Evolutionary conservation across 2,329 filamentous ascomycete genomes (phyloP).

Genomic region (Diatrype stigma): DNA sequence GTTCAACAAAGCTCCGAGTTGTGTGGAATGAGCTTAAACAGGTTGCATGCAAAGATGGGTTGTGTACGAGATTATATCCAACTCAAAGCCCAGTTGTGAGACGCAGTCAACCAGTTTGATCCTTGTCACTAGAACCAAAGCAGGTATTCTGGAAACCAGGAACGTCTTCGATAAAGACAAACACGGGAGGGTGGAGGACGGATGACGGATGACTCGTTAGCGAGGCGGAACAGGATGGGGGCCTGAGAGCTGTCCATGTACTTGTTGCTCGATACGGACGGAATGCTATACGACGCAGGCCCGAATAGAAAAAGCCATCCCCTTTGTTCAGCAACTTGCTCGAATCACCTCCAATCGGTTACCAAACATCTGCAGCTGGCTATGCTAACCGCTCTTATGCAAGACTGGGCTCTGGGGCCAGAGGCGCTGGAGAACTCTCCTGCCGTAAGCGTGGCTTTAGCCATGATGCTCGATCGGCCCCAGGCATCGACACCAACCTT

Average conservation of each 20-base stretch:
- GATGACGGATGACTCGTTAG: neutral
- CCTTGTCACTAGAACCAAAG: too few relatives aligned
- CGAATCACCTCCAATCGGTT: neutral
- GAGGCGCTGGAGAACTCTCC: neutral
- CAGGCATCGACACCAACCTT: neutral
- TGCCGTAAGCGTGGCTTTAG: neutral
- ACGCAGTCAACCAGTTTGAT: too few relatives aligned
- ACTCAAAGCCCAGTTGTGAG: too few relatives aligned
- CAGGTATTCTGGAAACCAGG: neutral
- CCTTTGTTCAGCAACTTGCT: too few relatives aligned
- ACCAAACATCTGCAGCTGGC: neutral
- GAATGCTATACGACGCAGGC: too few relatives aligned
- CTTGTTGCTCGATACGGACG: neutral
- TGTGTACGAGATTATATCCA: too few relatives aligned
- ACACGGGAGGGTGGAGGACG: neutral
- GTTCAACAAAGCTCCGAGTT: too few relatives aligned
- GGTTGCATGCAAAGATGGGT: too few relatives aligned
- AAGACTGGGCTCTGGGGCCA: neutral
- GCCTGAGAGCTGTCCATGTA: neutral
- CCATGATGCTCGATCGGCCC: neutral
- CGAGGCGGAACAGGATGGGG: neutral
- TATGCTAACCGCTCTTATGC: neutral
- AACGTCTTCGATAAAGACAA: neutral
- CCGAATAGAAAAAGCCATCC: too few relatives aligned
- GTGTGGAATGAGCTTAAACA: too few relatives aligned